Evolutionary conservation across 352 stramenopile species (phyloP).

Genomic region (Globisporangium lucens): DNA sequence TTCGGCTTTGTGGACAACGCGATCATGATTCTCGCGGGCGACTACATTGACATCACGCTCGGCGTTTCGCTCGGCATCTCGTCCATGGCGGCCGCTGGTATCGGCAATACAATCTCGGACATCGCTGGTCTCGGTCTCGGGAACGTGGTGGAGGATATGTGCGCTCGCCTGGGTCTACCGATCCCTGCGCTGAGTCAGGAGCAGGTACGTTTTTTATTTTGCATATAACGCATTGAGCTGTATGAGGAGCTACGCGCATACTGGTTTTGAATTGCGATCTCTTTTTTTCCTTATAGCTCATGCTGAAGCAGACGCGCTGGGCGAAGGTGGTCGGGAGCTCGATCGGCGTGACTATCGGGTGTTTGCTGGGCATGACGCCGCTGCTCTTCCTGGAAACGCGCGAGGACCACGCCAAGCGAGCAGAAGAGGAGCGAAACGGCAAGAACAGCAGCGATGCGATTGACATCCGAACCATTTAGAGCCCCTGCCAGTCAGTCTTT

Average conservation of each 20-base stretch:
- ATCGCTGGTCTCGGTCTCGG: slow-evolving; percentile 62
- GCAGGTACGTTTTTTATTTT: slow-evolving; percentile 36
- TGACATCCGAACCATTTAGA: slow-evolving; percentile 8
- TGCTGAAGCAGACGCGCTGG: slow-evolving; percentile 59
- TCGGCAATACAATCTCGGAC: slow-evolving; percentile 86
- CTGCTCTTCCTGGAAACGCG: slow-evolving; percentile 78
- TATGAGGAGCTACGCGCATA: slow-evolving; percentile 5
- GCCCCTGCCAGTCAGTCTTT: too few relatives aligned
- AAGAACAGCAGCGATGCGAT: slow-evolving; percentile 3
- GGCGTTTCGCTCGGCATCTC: slow-evolving; percentile 83
- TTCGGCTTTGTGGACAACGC: slow-evolving; percentile 98
- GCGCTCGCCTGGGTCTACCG: slow-evolving; percentile 56
- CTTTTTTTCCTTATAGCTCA: slow-evolving; percentile 30
- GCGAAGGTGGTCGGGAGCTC: slow-evolving; percentile 65
- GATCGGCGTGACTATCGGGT: slow-evolving; percentile 73
- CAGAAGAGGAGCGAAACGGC: slow-evolving; percentile 6
- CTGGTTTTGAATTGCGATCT: background rate
- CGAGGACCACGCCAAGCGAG: slow-evolving; percentile 23
- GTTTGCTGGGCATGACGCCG: slow-evolving; percentile 70
- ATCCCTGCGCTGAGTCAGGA: slow-evolving; percentile 51
- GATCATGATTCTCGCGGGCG: slow-evolving; percentile 91
- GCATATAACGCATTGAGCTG: background rate
- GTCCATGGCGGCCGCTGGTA: slow-evolving; percentile 81
- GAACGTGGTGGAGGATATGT: slow-evolving; percentile 82
- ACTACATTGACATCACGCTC: slow-evolving; percentile 85